Base-by-base conservation (phyloP, 345 rosid genomes). In the Aurinia saxatilis region DNA sequence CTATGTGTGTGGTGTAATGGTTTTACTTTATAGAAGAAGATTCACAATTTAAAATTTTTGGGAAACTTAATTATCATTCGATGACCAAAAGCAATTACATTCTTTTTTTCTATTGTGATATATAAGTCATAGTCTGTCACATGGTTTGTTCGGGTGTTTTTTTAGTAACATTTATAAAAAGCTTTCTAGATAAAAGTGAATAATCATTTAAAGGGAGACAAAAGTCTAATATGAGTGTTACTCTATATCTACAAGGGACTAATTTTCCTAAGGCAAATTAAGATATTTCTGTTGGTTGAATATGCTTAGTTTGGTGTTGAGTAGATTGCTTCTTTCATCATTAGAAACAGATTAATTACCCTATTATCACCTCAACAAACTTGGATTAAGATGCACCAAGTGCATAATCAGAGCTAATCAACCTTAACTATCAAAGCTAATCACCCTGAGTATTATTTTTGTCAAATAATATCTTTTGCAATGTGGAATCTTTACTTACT, bases 351-450 rank as follows among this genome's bases (percentile, higher is more conserved):
- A 69, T 69, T 60, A 69, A 44, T 25, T 23, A 50, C 52, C 64
- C 13, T 41, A n/a, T 31, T 39, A 12, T 50, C 36, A 67, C 38
- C 33, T 21, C 60, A 50, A 40, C 65, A 40, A 58, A 68, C 72
- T 59, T 68, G 53, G 65, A 67, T 49, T 68, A 50, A 59, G 66
- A 68, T 59, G 60, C 66, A 59, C 13, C 23, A 50, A 59, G 53
- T 8, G 60, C 60, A 14, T 50, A 41, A 58, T 23, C 13, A 40
- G 9, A 33, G 45, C 57, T 48, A 30, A 48, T 31, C 38, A 65
- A 52, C 36, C 48, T n/a, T 36, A 38, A 19, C 42, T 17, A 65
- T 15, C 18, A 44, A 33, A 29, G 9, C 27, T 52, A 41, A 64
- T 19, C 27, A 50, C 42, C 5, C 41, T 45, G 46, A 6, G 4